Evolutionary conservation across 306 rosid species (phyloP).

Genomic region (Fragaria ananassa): DNA sequence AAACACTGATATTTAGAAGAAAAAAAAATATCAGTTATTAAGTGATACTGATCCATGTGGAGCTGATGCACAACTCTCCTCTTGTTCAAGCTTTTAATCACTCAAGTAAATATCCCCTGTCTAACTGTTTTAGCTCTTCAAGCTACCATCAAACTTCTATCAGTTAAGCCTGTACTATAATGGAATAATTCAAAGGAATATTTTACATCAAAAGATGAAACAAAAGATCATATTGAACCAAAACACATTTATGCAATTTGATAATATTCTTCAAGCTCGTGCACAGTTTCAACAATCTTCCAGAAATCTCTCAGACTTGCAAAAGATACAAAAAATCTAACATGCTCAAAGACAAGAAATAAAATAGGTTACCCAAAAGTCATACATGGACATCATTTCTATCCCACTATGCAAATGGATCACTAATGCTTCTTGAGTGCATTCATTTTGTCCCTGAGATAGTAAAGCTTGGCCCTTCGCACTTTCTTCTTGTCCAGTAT

Average conservation of each 20-base stretch:
- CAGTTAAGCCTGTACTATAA: no score
- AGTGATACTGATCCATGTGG: no score
- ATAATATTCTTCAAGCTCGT: slow-evolving; percentile 6
- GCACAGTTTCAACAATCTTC: background rate
- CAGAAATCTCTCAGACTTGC: slow-evolving; percentile 6
- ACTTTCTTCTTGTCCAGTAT: slow-evolving; percentile 94
- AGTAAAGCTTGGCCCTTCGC: slow-evolving; percentile 93
- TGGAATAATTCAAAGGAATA: background rate
- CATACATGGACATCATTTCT: background rate
- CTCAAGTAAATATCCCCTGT: no score
- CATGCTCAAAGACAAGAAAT: background rate
- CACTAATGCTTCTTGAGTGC: slow-evolving; percentile 59
- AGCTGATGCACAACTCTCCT: no score
- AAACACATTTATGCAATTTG: slow-evolving; percentile 9
- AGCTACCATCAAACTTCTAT: no score
- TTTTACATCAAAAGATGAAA: background rate
- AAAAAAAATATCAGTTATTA: no score
- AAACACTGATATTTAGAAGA: no score
- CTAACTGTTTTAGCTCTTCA: no score
- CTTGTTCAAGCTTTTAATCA: no score
- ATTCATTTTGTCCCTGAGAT: slow-evolving; percentile 86
- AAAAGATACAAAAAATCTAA: slow-evolving; percentile 2
- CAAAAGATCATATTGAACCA: background rate
- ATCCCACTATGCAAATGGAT: background rate
- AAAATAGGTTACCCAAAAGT: background rate